Evolutionary conservation across 2,329 filamentous ascomycete genomes (phyloP).

Genomic region (Verticillium zaregamsianum): DNA sequence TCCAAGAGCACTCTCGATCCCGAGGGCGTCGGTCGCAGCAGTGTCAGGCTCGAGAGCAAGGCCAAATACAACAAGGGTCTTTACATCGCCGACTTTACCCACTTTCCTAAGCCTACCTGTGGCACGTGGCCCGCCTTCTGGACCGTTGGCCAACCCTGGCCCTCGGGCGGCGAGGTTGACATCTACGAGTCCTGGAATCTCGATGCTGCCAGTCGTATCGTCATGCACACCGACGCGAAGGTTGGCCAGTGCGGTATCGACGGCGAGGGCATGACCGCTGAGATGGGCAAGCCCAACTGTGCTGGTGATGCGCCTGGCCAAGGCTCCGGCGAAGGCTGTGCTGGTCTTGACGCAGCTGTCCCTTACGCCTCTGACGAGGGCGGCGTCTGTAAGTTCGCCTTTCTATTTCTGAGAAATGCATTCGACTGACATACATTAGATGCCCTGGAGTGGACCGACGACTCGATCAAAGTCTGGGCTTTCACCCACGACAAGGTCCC

Average conservation of each 20-base stretch:
- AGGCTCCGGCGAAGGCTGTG: constrained; percentile 35
- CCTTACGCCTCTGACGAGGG: constrained; percentile 32
- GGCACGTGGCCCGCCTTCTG: constrained; percentile 70
- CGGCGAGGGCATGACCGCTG: constrained; percentile 21
- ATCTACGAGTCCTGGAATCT: constrained; percentile 64
- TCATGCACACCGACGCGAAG: constrained; percentile 46
- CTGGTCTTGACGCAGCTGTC: constrained; percentile 29
- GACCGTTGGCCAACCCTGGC: constrained; percentile 53
- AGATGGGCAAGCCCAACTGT: constrained; percentile 32
- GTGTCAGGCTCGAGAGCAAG: constrained; percentile 63
- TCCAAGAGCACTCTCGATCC: constrained; percentile 17
- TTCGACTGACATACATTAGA: constrained; percentile 24
- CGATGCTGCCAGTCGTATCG: constrained; percentile 49
- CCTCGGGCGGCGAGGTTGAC: constrained; percentile 59
- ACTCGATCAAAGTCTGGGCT: constrained; percentile 61
- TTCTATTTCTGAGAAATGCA: constrained; percentile 24
- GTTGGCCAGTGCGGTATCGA: constrained; percentile 31
- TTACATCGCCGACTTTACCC: constrained; percentile 64
- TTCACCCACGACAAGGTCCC: constrained; percentile 56
- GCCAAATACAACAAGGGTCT: constrained; percentile 61
- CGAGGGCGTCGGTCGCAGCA: constrained; percentile 37
- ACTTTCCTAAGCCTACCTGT: constrained; percentile 63
- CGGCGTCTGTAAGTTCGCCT: constrained; percentile 26
- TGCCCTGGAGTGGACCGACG: constrained; percentile 57
- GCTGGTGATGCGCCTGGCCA: constrained; percentile 31